Evolutionary conservation across 1,139 yeast genomes (phyloP), one percentile per base, ranked within the genome.

Genomic region (Saccharomycopsis phalli): DNA sequence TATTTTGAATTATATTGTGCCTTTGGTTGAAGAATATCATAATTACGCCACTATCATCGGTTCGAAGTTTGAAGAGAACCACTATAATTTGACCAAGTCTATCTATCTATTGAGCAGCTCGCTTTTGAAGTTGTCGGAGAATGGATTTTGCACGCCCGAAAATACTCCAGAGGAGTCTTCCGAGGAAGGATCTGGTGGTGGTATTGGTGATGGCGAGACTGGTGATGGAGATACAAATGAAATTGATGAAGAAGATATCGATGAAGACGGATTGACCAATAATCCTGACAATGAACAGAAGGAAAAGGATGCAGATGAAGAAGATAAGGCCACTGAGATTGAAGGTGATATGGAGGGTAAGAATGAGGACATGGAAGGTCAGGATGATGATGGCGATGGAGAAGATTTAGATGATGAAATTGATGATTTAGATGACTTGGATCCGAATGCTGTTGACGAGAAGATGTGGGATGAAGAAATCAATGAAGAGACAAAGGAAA

Each of bases 391-490:
- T 6, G 76, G 76, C 3, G 73, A 69, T 2, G 69, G 70, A 2
- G 63, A 64, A 5, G 68, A 63, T 1, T 57, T 87, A 46, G 96
- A 88, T 53, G 97, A 91, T 51, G 93, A 87, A 54, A 70, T 88
- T 41, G 97, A 93, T 50, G 86, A 87, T 52, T 66, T 88, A 31
- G 95, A 87, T 56, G 93, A 86, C 43, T 67, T 82, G 46, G 97
- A 91, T 66, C 95, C 95, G 2, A 84, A 88, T 59, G 95, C 95
- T 4, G 76, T 91, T 38, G 98, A 93, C 58, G 98, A 93, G 52
- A 91, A 91, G 63, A 84, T 91, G 95, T 91, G 98, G 98, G 94
- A 91, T 54, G 97, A 87, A 54, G 87, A 88, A 57, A 82, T 82
- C 11, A 72, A 77, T 42, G 88, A 82, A 10, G 76, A 77, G 42